Evolutionary conservation across 164 flowering plant genomes (phyloP).

Genomic region (Kalanchoe fedtschenkoi): DNA sequence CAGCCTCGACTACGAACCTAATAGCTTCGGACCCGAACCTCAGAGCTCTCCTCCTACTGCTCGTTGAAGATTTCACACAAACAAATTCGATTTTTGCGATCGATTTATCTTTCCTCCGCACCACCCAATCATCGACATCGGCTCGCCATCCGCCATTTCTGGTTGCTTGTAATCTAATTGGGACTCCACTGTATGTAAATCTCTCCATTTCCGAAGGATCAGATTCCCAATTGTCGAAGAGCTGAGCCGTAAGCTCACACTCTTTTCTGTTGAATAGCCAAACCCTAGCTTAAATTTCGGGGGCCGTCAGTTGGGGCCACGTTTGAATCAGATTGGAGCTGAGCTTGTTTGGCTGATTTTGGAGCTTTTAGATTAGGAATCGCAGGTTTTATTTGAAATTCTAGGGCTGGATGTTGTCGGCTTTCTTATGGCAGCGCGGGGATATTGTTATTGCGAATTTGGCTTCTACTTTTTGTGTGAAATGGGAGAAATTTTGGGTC

Average conservation of each 20-base stretch:
- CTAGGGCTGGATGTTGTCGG: background rate
- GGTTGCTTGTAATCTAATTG: background rate
- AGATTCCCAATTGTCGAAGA: background rate
- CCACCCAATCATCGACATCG: background rate
- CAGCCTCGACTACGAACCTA: too few species aligned
- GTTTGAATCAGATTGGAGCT: background rate
- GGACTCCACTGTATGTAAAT: background rate
- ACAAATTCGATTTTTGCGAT: background rate
- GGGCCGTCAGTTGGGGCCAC: background rate
- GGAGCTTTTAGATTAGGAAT: background rate
- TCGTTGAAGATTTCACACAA: background rate
- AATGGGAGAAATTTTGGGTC: too few species aligned
- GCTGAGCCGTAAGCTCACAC: background rate
- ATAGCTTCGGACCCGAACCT: background rate
- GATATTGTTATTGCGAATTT: background rate
- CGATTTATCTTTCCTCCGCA: constrained; percentile 1
- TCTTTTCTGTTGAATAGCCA: background rate
- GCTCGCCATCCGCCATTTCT: background rate
- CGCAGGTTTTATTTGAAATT: background rate
- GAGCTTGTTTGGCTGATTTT: background rate
- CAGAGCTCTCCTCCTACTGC: background rate
- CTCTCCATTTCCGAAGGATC: background rate
- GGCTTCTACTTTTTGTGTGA: background rate
- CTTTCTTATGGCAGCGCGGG: background rate
- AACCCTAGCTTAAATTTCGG: background rate